These are phyloP conservation scores for Penicillium sp. DNA, from an alignment of 2,329 filamentous ascomycete species.

Conservation along the genomic window DNA sequence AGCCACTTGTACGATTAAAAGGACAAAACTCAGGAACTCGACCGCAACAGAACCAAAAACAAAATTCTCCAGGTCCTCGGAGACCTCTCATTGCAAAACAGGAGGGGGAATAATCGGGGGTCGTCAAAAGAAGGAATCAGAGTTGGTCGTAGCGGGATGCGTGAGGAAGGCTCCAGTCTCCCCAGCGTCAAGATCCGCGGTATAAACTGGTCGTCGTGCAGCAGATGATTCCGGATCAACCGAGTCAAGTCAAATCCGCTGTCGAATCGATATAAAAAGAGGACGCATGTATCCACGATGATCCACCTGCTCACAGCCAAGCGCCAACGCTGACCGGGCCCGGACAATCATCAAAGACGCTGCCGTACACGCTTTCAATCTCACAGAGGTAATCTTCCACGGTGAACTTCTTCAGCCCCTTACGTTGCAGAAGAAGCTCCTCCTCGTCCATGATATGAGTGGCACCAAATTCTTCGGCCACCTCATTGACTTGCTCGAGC, in stretches of 20 bases:
- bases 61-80: constrained; percentile 14
- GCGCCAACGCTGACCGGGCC: constrained; percentile 29
- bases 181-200: constrained; percentile 9
- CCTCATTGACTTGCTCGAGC: constrained; percentile 83
- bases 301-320: constrained; percentile 34
- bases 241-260: constrained; percentile 5
- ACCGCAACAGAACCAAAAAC: constrained; percentile 2
- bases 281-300: constrained; percentile 5
- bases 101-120: constrained; percentile 6
- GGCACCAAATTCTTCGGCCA: constrained; percentile 79
- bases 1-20: too few relatives aligned
- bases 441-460: constrained; percentile 65
- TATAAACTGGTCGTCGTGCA: constrained; percentile 7
- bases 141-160: constrained; percentile 26
- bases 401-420: constrained; percentile 66
- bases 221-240: constrained; percentile 16
- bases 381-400: constrained; percentile 80
- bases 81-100: constrained; percentile 19
- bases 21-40: too few relatives aligned
- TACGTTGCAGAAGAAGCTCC: constrained; percentile 60
- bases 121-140: constrained; percentile 25
- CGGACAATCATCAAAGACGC: constrained; percentile 51
- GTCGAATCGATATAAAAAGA: neutral
- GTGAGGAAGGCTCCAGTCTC: constrained; percentile 22
- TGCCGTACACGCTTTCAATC: constrained; percentile 62